These are phyloP conservation scores for Monosiga brevicollis DNA, from an alignment of 78 protist species.

Conservation along the genomic window DNA sequence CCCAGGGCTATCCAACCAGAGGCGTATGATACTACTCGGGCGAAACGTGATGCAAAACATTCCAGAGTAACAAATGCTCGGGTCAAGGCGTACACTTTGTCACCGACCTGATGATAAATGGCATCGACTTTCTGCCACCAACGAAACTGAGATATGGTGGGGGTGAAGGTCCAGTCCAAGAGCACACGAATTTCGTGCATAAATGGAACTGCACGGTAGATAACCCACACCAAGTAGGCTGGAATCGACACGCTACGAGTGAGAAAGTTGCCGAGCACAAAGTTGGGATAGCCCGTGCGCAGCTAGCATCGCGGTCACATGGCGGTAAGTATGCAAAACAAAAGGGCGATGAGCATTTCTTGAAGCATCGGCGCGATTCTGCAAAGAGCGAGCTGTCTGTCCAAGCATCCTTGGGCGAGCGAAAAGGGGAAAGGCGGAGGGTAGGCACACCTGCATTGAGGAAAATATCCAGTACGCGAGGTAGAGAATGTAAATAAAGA, in stretches of 20 bases:
- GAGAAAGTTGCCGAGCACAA: background rate
- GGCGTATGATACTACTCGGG: no score
- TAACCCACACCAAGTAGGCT: background rate
- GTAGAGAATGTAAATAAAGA: background rate
- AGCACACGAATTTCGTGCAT: conserved; percentile 57
- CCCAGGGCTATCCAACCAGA: no score
- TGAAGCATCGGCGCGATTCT: no score
- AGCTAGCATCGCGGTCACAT: no score
- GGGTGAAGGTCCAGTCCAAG: conserved; percentile 65
- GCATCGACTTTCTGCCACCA: conserved; percentile 67
- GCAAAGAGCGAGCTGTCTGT: no score
- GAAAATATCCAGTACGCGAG: background rate
- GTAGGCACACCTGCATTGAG: background rate
- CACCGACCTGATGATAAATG: conserved; percentile 7
- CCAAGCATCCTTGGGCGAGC: no score
- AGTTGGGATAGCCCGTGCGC: background rate
- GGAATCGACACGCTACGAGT: background rate
- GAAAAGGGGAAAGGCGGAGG: no score
- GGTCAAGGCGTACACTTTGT: no score
- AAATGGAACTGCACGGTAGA: conserved; percentile 60
- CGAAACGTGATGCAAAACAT: no score
- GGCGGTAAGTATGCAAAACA: no score
- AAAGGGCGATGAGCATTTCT: no score
- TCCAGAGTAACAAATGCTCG: no score
- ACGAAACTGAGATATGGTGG: conserved; percentile 50